Conservation (phyloP, 768 basidiomycete species). For the Tricholoma matsutake region DNA sequence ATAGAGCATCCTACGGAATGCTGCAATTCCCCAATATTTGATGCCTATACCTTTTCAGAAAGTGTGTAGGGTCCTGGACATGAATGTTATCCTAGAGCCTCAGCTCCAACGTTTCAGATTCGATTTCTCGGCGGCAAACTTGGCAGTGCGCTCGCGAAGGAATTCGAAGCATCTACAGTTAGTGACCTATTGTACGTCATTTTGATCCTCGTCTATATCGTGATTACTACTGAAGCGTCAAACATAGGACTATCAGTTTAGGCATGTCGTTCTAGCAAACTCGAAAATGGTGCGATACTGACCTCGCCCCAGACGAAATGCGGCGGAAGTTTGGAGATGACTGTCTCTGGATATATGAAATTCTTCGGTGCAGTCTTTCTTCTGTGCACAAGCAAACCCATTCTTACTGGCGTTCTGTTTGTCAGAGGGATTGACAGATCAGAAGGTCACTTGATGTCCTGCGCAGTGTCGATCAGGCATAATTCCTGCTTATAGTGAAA, state of each 20-base stretch:
- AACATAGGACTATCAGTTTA: constrained; percentile 50
- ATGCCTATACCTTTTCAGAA: constrained; percentile 86
- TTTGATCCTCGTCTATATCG: neutral
- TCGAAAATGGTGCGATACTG: neutral
- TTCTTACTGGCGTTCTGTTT: constrained; percentile 4
- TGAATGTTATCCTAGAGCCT: neutral
- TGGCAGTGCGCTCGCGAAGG: constrained; percentile 79
- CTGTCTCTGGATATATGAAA: constrained; percentile 89
- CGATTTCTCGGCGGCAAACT: constrained; percentile 94
- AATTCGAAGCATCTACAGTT: constrained; percentile 87
- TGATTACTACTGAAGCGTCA: constrained; percentile 2
- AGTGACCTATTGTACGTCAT: constrained; percentile 82
- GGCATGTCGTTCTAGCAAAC: constrained; percentile 34
- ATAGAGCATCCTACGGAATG: constrained; percentile 81
- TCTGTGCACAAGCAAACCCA: neutral
- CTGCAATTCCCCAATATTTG: constrained; percentile 82
- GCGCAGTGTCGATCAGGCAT: neutral
- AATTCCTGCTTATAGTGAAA: constrained; percentile 56
- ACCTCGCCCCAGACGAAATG: constrained; percentile 57
- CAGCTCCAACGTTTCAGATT: constrained; percentile 50
- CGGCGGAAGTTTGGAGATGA: constrained; percentile 79
- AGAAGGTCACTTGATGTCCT: constrained; percentile 56
- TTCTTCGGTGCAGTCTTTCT: constrained; percentile 60
- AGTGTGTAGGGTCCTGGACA: constrained; percentile 34
- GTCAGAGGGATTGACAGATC: constrained; percentile 79